Evolutionary conservation across 2,329 filamentous ascomycete species (phyloP), one percentile per base, ranked within the genome.

Genomic region (Scedosporium dehoogii): DNA sequence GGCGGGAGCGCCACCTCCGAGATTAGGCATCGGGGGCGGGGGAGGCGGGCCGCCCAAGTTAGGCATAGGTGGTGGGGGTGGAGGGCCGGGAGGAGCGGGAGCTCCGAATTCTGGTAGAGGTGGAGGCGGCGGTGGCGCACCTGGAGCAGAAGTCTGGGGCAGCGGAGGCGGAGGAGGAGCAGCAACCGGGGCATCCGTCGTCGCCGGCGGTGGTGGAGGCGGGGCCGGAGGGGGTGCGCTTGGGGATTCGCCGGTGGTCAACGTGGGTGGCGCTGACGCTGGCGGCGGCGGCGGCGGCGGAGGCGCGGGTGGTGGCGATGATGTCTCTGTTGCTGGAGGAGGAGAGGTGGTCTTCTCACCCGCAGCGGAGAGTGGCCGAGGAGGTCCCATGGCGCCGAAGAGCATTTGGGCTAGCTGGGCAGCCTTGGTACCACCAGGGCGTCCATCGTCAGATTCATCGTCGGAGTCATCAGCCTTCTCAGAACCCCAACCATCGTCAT

Each of bases 351-450:
- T 79, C 68, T 90, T 89, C 67, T 89, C 86, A 62, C 90, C 91
- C 73, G 90, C 86, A 6, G 91, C 89, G 21, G 91, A 96, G 55
- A 97, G 76, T 33, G 93, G 92, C 60, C 93, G 86, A 14, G 94
- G 93, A 46, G 94, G 93, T 9, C 85, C 93, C 92, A 99, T 97
- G 60, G 92, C 96, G 64, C 94, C 93, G 72, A 99, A 99, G 21
- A 99, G 82, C 64, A 97, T 94, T 6, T 91, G 96, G 16, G 94
- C 94, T 44, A 99, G 84, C 69, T 96, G 91, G 64, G 96, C 94
- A 58, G 94, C 94, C 68, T 86, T 91, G 64, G 89, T 87, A 62
- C 91, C 91, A 59, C 89, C 89, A 18, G 90, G 87, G 9, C 87
- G 84, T 61, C 92, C 89, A 62, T 92, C 90, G 62, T 93, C 88